phyloP scores from a whole-genome alignment of 345 rosid genomes.

The Atalantia buxifolia region DNA sequence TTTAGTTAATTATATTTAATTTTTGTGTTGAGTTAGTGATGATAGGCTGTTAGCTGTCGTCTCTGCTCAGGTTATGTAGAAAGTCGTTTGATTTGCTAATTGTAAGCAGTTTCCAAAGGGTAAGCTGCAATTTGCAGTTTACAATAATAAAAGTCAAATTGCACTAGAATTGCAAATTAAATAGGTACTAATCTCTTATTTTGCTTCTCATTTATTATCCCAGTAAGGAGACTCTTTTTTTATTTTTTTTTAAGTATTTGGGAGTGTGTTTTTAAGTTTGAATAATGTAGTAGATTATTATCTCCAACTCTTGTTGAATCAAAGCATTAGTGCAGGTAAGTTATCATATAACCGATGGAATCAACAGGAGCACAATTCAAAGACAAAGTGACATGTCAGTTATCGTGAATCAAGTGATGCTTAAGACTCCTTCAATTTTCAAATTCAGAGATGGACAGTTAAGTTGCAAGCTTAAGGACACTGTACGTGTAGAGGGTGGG shows the following conservation, averaged over 20 bases:
- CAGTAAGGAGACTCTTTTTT: neutral
- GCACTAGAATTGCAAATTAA: neutral
- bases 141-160: neutral
- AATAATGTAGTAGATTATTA: neutral
- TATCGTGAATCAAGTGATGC: constrained; percentile 19
- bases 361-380: constrained; percentile 12
- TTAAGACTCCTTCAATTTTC: constrained; percentile 21
- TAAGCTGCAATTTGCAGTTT: neutral
- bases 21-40: neutral
- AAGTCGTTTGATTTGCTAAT: neutral
- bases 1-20: neutral
- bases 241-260: neutral
- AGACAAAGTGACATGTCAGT: constrained; percentile 1
- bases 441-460: constrained; percentile 27
- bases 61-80: too few relatives aligned
- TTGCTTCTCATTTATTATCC: neutral
- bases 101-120: neutral
- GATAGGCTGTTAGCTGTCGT: neutral
- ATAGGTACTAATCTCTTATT: neutral
- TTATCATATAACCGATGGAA: constrained; percentile 21
- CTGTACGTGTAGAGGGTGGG: constrained; percentile 14
- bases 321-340: constrained; percentile 30
- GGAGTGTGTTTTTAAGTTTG: neutral
- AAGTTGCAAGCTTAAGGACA: constrained; percentile 3
- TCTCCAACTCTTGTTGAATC: neutral